phyloP scores from a whole-genome alignment of 2,329 filamentous ascomycete species.

The Fusarium torreyae region DNA sequence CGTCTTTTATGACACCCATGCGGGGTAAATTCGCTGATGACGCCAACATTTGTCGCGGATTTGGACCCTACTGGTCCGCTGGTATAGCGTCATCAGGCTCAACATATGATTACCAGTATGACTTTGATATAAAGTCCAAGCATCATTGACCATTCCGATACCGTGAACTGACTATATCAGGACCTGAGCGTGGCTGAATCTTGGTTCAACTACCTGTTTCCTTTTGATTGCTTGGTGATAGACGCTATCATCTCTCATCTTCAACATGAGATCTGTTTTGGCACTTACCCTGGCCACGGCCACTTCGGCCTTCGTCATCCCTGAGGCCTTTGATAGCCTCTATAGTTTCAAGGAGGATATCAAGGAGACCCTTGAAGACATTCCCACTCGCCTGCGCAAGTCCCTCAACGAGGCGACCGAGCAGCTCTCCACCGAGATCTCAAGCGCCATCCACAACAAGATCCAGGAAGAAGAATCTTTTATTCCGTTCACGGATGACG shows the following conservation, averaged over 20 bases:
- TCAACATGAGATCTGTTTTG: slow-evolving; percentile 40
- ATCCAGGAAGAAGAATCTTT: slow-evolving; percentile 26
- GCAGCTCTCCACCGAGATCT: slow-evolving; percentile 32
- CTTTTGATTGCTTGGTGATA: neutral
- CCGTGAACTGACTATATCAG: slow-evolving; percentile 1
- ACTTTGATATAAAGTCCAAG: slow-evolving; percentile 19
- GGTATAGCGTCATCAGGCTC: slow-evolving; percentile 14
- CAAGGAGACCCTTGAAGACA: slow-evolving; percentile 21
- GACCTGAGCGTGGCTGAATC: slow-evolving; percentile 1
- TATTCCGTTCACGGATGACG: neutral
- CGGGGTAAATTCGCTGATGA: slow-evolving; percentile 40
- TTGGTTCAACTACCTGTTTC: neutral
- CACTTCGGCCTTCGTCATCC: slow-evolving; percentile 42
- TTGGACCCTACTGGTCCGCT: slow-evolving; percentile 8
- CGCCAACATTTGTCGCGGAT: slow-evolving; percentile 34
- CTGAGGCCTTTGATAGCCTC: slow-evolving; percentile 22
- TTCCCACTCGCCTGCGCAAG: slow-evolving; percentile 15
- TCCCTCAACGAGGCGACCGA: slow-evolving; percentile 35
- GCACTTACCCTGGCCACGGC: slow-evolving; percentile 42
- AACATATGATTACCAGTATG: neutral
- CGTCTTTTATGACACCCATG: slow-evolving; percentile 10
- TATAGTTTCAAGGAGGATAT: slow-evolving; percentile 24
- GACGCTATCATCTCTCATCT: neutral
- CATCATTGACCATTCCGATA: slow-evolving; percentile 33
- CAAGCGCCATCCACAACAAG: slow-evolving; percentile 25